Percentiles rank a stretch among this genome's conserved stretches.
Evolutionary conservation across 148 eudicot genomes (phyloP).

Genomic region (Heliamphora exappendiculata): DNA sequence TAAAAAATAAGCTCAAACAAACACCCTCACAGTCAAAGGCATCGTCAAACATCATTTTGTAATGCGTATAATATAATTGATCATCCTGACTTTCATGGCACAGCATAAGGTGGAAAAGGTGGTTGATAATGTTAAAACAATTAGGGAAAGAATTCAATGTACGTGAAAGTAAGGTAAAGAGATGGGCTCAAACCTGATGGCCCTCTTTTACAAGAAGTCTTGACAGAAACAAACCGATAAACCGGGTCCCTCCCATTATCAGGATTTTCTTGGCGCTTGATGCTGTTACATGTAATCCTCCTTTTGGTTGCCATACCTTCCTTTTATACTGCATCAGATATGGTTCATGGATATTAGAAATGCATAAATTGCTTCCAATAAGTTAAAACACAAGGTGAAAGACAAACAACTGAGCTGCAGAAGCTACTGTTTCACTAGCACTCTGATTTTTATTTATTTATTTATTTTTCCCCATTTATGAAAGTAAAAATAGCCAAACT

Average conservation of each 20-base stretch:
- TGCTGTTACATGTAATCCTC: constrained; percentile 59
- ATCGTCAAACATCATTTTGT: not conserved
- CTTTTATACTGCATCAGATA: constrained; percentile 56
- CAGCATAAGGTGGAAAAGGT: not conserved
- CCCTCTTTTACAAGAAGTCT: constrained; percentile 90
- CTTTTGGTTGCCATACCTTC: constrained; percentile 61
- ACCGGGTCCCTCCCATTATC: constrained; percentile 95
- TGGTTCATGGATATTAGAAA: not conserved
- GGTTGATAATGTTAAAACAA: not conserved
- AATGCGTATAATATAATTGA: not conserved
- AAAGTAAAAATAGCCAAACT: not conserved
- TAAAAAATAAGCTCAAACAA: too few relatives aligned
- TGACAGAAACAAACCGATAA: constrained; percentile 83
- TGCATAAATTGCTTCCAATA: not conserved
- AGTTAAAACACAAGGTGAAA: not conserved
- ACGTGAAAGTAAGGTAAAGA: not conserved
- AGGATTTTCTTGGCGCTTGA: constrained; percentile 81
- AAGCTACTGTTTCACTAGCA: not conserved
- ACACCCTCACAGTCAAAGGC: not conserved
- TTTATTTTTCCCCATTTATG: not conserved
- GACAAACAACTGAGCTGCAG: not conserved
- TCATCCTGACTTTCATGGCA: not conserved
- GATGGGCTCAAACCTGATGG: constrained; percentile 54
- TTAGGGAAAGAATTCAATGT: too few relatives aligned
- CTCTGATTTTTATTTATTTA: not conserved